Evolutionary conservation across 1,284 basidiomycete genomes (phyloP).

Genomic region (Somion occarium): DNA sequence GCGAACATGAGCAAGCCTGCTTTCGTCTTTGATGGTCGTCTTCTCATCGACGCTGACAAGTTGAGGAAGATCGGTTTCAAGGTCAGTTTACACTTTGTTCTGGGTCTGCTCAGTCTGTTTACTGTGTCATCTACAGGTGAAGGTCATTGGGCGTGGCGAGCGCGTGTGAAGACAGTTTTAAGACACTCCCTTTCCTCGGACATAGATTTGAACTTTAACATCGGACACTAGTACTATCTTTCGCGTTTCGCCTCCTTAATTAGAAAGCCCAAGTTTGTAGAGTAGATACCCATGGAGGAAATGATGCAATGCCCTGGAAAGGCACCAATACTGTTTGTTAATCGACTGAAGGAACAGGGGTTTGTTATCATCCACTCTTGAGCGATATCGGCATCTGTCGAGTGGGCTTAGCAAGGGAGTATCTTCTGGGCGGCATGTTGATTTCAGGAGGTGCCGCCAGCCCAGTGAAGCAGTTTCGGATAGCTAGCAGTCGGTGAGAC

Average conservation of each 20-base stretch:
- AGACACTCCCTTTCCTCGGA: background rate
- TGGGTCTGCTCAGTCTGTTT: conserved; percentile 1
- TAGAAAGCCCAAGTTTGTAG: background rate
- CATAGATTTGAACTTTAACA: background rate
- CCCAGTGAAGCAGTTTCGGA: no score
- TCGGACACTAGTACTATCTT: background rate
- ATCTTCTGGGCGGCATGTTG: no score
- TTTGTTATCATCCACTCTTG: no score
- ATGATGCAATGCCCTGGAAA: no score
- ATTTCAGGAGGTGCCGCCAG: no score
- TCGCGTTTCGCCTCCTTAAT: background rate
- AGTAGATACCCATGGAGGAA: background rate
- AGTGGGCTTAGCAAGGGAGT: no score
- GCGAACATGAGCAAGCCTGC: conserved; percentile 92
- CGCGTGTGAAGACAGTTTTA: conserved; percentile 11
- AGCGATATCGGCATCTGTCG: no score
- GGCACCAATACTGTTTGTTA: no score
- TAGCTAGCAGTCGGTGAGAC: no score
- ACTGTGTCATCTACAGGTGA: conserved; percentile 22
- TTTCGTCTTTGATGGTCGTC: conserved; percentile 90
- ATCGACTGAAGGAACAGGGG: no score
- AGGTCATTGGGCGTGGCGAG: conserved; percentile 27
- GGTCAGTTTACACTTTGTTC: conserved; percentile 45
- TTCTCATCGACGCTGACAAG: conserved; percentile 78
- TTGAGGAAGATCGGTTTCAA: conserved; percentile 91